Conservation (phyloP, 805 yeast genomes). For the Cyberlindnera mississippiensis region DNA sequence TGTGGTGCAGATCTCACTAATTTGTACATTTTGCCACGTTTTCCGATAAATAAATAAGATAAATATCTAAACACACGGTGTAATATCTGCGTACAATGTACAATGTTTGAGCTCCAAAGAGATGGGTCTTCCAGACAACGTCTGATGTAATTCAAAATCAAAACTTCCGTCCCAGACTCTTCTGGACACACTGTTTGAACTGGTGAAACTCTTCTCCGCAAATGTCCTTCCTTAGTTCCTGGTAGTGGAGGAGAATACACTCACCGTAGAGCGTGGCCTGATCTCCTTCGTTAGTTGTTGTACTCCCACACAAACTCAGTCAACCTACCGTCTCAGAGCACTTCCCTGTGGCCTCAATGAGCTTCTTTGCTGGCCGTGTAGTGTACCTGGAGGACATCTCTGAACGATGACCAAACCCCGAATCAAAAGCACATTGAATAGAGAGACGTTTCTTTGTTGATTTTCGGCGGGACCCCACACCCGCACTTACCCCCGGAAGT, state of each 20-base stretch:
- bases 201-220: slow-evolving; percentile 13
- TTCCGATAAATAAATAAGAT: not conserved
- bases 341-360: slow-evolving; percentile 10
- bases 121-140: not conserved
- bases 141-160: not conserved
- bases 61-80: not conserved
- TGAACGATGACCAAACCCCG: not conserved
- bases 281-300: not conserved
- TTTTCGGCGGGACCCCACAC: not conserved
- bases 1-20: not conserved
- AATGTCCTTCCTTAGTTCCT: slow-evolving; percentile 10
- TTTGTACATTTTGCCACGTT: not conserved
- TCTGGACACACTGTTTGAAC: slow-evolving; percentile 15
- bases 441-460: not conserved
- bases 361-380: slow-evolving; percentile 10
- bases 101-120: no score
- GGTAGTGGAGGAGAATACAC: slow-evolving; percentile 14
- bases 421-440: no score
- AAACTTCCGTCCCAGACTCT: slow-evolving; percentile 4
- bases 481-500: no score
- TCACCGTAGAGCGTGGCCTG: slow-evolving; percentile 15
- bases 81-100: no score
- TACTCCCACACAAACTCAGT: not conserved
- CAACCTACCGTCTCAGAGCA: slow-evolving; percentile 11
- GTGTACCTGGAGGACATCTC: not conserved